Percentiles rank a stretch among this genome's conserved stretches.
Conservation (phyloP, 345 rosid species). For the Gossypium bickii region DNA sequence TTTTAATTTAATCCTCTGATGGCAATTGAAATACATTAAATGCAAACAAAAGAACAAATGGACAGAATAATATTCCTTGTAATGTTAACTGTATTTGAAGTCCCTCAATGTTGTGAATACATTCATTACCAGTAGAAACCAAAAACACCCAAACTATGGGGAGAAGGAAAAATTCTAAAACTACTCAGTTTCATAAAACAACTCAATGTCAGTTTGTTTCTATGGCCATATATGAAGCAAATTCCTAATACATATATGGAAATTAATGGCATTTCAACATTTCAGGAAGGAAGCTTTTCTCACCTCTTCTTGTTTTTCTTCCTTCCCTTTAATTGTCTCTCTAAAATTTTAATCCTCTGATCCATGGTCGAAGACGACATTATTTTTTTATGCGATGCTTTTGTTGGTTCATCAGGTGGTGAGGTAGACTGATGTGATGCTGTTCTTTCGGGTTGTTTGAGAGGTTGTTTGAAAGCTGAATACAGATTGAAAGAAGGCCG, state of each 20-base stretch:
- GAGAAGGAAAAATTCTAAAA: neutral
- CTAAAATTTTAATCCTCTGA: conserved; percentile 67
- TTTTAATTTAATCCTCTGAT: too few species aligned
- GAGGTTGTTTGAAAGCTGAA: conserved; percentile 46
- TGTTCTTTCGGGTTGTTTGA: conserved; percentile 41
- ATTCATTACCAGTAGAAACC: neutral
- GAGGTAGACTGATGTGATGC: conserved; percentile 28
- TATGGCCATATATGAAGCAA: neutral
- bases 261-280: neutral
- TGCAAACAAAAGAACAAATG: neutral
- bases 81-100: neutral
- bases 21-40: too few species aligned
- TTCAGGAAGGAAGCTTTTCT: conserved; percentile 7
- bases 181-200: neutral
- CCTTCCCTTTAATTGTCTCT: conserved; percentile 74
- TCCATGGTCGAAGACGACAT: conserved; percentile 49
- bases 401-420: conserved; percentile 32
- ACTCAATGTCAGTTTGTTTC: neutral
- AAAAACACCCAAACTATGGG: neutral
- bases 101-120: neutral
- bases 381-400: conserved; percentile 30
- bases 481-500: conserved; percentile 48
- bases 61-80: neutral
- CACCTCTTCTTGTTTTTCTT: conserved; percentile 71
- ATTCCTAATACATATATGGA: neutral